Base-by-base conservation (phyloP, 306 rosid genomes). In the Sicyos baderoa region DNA sequence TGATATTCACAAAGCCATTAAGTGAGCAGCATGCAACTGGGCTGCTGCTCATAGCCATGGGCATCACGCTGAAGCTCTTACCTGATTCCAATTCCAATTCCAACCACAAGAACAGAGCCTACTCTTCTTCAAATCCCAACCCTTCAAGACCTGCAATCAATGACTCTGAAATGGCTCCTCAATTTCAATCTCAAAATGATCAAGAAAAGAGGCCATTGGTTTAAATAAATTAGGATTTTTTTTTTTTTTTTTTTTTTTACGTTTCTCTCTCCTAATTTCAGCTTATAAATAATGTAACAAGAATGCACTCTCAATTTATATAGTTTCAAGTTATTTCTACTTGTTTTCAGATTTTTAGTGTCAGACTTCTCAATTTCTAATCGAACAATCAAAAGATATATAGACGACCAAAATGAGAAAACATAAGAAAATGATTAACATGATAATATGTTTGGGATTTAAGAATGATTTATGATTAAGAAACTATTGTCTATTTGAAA, bases 1-100 rank as follows among this genome's bases (percentile, higher is more conserved):
- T 91, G 87, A 84, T 91, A 82, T 91, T 91, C 70, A 91, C 97
- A 83, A 89, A 91, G 78, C 97, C 97, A 80, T 81, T 91, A 48
- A 91, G 96, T 8, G 96, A 89, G 71, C 95, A 89, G 37, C 97
- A 89, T 76, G 97, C 91, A 37, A 86, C 88, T 51, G 97, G 97
- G n/a, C 87, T 91, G 15, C 58, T 91, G 48, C 91, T 87, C 22
- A 89, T 91, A 70, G 96, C 83, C 4, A 91, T 91, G 97, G 97
- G 97, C 15, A 91, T 91, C 82, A 80, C 87, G 57, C 16, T 91
- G 89, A 87, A 89, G 90, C 87, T 91, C 83, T 63, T 89, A 37
- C 97, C 97, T 45, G 91, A 88, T 0, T 83, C 79, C 72, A 79
- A 72, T 71, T n/a, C n/a, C n/a, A n/a, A n/a, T n/a, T n/a, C n/a